These are phyloP conservation scores for Aspergillus aculeatus DNA, from an alignment of 2,329 filamentous ascomycete species.

Conservation along the genomic window DNA sequence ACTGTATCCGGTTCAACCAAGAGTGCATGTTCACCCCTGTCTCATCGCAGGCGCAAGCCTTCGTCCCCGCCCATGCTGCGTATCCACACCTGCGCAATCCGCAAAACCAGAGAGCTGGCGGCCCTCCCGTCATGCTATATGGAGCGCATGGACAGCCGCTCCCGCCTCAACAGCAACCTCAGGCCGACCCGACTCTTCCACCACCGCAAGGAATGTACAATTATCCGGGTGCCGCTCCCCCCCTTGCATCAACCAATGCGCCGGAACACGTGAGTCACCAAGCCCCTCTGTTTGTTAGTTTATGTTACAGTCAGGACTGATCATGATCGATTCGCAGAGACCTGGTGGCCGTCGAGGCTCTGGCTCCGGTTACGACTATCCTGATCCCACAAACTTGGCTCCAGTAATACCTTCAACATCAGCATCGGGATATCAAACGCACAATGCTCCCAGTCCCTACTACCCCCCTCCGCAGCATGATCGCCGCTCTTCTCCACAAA, in stretches of 20 bases:
- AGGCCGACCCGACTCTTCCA: slow-evolving; percentile 35
- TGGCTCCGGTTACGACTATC: slow-evolving; percentile 46
- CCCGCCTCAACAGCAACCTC: slow-evolving; percentile 45
- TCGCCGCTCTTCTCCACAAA: slow-evolving; percentile 46
- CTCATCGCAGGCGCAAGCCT: slow-evolving; percentile 70
- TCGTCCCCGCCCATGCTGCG: slow-evolving; percentile 69
- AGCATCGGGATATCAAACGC: slow-evolving; percentile 43
- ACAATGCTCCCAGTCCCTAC: slow-evolving; percentile 39
- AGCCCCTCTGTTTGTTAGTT: slow-evolving; percentile 13
- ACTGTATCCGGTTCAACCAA: slow-evolving; percentile 71
- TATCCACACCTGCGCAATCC: slow-evolving; percentile 55
- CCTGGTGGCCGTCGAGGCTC: slow-evolving; percentile 45
- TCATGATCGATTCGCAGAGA: slow-evolving; percentile 27
- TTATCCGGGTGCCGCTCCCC: slow-evolving; percentile 36
- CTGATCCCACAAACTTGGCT: slow-evolving; percentile 48
- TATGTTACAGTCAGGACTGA: slow-evolving; percentile 14
- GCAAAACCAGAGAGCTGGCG: slow-evolving; percentile 32
- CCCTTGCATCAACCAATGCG: slow-evolving; percentile 39
- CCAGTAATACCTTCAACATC: slow-evolving; percentile 48
- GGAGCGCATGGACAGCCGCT: slow-evolving; percentile 52
- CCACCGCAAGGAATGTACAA: slow-evolving; percentile 43
- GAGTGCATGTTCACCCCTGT: slow-evolving; percentile 77
- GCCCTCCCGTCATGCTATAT: slow-evolving; percentile 45
- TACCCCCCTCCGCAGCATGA: slow-evolving; percentile 39
- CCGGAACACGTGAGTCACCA: slow-evolving; percentile 49